Evolutionary conservation across 257 asterid genomes (phyloP), one percentile per base, ranked within the genome.

Genomic region (Nicotiana obtusifolia): DNA sequence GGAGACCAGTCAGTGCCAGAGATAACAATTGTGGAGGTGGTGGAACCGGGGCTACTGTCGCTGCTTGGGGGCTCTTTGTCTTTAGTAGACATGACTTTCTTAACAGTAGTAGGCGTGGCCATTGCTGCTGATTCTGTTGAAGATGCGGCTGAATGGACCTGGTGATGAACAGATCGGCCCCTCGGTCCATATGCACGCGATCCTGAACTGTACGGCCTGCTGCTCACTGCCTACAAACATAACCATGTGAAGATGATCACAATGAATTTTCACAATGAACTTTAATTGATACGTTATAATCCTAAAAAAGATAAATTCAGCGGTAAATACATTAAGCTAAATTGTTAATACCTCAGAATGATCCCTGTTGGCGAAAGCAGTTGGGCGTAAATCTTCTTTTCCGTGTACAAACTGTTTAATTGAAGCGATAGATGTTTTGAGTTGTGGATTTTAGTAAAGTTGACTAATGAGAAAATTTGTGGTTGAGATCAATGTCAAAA

Each of bases 361-460:
- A 80, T 81, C 85, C 84, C 86, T 85, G 91, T 75, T 89, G 77
- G 84, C 49, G 81, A 44, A 62, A 82, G 86, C 87, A 81, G 81
- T 67, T 64, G 77, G 87, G 69, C 83, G 87, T 86, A 88, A 90
- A 86, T 87, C 95, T 85, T 92, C 92, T 64, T 80, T 88, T 80
- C 90, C 92, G 69, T 88, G 92, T n/a, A 86, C 91, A 83, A 87
- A 85, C 97, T 94, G 90, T 84, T 77, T 57, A 82, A 85, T 37
- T 28, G 62, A 77, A 76, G 66, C 22, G 14, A 14, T 53, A 80
- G 59, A 82, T 53, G 30, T 71, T 79, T 41, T 35, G 35, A 17
- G 4, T 41, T 41, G 30, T 37, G 80, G 57, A 56, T 64, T 57
- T 73, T n/a, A 30, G 5, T 35, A 67, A 77, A 78, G 77, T 80